Evolutionary conservation across 345 rosid genomes (phyloP), one percentile per base, ranked within the genome.

Genomic region (Mangifera indica): DNA sequence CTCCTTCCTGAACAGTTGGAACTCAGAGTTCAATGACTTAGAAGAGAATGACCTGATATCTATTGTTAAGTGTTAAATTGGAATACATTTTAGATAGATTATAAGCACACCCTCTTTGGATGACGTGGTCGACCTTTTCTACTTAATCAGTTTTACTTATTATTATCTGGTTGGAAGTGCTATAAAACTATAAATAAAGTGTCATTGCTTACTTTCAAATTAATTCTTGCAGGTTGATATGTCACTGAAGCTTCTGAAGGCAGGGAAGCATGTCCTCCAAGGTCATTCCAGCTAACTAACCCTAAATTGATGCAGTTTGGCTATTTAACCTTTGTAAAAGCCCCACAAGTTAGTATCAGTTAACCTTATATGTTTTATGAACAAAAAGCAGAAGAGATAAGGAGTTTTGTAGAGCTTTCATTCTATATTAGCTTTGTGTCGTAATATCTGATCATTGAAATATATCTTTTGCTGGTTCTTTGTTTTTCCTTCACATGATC

Each of bases 251-350:
- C 86, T 94, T 84, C 85, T 90, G n/a, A 87, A 87, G 85, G 91
- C 88, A 18, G 97, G 95, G 76, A 92, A 94, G 79, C 97, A 92
- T 76, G 92, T 94, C 72, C 85, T 91, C 81, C 98, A 93, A 87
- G 98, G 97, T 90, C 53, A 84, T 22, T 71, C 45, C 60, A 26
- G 57, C 60, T 61, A 1, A 4, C 29, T 69, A 37, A 56, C 45
- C 10, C 1, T 25, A 26, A 46, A 46, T 12, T 3, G 4, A 10
- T 46, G 51, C 3, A 2, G 51, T 46, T 46, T 12, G 51, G 51
- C 17, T 46, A 46, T 46, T 46, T 46, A 11, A 46, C 10, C 56
- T 18, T 53, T 53, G 57, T n/a, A 53, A 8, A 18, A 8, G 5
- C 10, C 25, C 10, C 1, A 20, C 32, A 4, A n/a, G 58, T 18